These are phyloP conservation scores for Globisporangium cylindrosporum DNA, from an alignment of 352 stramenopile genomes.

Conservation along the genomic window DNA sequence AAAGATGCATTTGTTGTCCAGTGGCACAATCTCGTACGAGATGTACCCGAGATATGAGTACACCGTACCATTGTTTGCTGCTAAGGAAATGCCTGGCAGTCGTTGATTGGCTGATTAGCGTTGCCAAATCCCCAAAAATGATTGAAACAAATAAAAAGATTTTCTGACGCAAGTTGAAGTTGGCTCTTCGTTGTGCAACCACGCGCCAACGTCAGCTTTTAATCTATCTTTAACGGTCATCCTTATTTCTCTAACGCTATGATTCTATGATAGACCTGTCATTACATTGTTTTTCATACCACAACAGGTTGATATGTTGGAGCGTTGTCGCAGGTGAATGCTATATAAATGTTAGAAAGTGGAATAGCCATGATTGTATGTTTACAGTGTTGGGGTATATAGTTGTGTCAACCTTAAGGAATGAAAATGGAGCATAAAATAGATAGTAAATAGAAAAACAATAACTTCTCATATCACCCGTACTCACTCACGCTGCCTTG, in stretches of 20 bases:
- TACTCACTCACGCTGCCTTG: conserved; percentile 33
- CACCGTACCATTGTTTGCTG: not conserved
- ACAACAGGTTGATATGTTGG: too few species aligned
- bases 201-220: not conserved
- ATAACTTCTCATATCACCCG: conserved; percentile 32
- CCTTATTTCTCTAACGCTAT: too few species aligned
- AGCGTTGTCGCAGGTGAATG: too few species aligned
- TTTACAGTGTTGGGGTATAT: too few species aligned
- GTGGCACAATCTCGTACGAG: not conserved
- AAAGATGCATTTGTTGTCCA: not conserved
- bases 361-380: too few species aligned
- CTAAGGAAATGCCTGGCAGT: not conserved
- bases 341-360: too few species aligned
- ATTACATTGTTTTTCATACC: too few species aligned
- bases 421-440: too few species aligned
- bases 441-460: not conserved
- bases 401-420: too few species aligned
- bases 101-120: not conserved
- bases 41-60: not conserved
- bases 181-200: not conserved
- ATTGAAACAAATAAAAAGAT: not conserved
- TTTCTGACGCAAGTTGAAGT: not conserved
- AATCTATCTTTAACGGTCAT: not conserved
- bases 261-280: too few species aligned
- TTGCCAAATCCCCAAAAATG: too few species aligned